Conservation (phyloP, 768 basidiomycete genomes). For the Xerocomellus intermedius region DNA sequence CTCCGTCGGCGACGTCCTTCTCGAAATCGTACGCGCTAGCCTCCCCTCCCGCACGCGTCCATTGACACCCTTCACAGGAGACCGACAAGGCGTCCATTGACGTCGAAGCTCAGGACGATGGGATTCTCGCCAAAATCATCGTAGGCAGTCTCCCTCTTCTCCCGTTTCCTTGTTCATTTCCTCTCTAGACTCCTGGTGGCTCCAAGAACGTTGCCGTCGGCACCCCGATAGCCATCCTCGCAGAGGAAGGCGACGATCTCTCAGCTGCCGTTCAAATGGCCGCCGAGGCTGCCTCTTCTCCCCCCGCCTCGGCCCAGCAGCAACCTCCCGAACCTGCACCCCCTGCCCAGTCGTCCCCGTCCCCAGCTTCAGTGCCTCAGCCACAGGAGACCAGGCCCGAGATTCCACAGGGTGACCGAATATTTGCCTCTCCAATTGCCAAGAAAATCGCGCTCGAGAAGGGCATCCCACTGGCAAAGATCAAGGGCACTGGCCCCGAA, state of each 20-base stretch:
- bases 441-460: slow-evolving; percentile 96
- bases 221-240: slow-evolving; percentile 85
- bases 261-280: slow-evolving; percentile 78
- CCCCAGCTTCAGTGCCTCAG: slow-evolving; percentile 34
- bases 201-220: slow-evolving; percentile 87
- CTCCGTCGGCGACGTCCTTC: slow-evolving; percentile 85
- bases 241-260: slow-evolving; percentile 93
- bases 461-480: slow-evolving; percentile 83
- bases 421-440: slow-evolving; percentile 94
- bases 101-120: slow-evolving; percentile 98
- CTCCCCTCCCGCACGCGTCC: background rate
- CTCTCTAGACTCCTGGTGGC: slow-evolving; percentile 70
- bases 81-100: slow-evolving; percentile 99
- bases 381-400: slow-evolving; percentile 50
- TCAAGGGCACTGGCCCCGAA: slow-evolving; percentile 92
- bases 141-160: slow-evolving; percentile 45
- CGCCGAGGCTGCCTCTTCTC: slow-evolving; percentile 51
- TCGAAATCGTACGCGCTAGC: slow-evolving; percentile 77
- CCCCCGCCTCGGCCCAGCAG: slow-evolving; percentile 35
- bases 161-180: background rate
- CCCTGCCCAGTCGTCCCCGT: slow-evolving; percentile 32
- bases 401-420: slow-evolving; percentile 67
- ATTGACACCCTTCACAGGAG: slow-evolving; percentile 56
- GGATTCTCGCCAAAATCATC: slow-evolving; percentile 94
- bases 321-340: slow-evolving; percentile 44